These are phyloP conservation scores for Beauveria medogensis DNA, from an alignment of 2,329 filamentous ascomycete species.

Conservation along the genomic window DNA sequence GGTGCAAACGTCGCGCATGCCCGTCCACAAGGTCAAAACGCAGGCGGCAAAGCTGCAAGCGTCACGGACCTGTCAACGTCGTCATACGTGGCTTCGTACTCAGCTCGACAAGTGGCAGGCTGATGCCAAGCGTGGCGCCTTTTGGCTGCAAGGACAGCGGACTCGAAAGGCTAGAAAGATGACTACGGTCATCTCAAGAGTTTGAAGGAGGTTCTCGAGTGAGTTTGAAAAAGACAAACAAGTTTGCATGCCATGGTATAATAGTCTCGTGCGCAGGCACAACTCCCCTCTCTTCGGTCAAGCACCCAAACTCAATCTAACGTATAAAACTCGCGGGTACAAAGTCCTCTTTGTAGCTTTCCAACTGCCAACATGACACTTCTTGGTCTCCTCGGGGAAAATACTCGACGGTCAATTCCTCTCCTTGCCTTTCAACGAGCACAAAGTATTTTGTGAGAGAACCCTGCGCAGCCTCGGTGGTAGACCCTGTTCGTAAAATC, in stretches of 20 bases:
- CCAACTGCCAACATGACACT: constrained; percentile 8
- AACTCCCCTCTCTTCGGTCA: neutral
- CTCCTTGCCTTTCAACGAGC: neutral
- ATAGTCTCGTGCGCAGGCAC: neutral
- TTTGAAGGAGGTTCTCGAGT: too few species aligned
- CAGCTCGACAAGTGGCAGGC: neutral
- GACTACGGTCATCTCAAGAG: too few species aligned
- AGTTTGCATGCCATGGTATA: neutral
- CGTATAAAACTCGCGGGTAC: constrained; percentile 8
- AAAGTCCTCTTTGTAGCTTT: constrained; percentile 11
- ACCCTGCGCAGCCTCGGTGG: neutral
- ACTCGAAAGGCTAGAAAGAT: too few species aligned
- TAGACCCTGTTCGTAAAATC: neutral
- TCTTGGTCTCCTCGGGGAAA: neutral
- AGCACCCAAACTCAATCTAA: neutral
- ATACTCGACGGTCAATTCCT: neutral
- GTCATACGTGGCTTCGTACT: neutral
- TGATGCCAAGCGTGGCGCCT: neutral
- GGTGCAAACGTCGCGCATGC: neutral
- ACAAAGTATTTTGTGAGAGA: constrained; percentile 1
- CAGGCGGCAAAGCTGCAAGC: neutral
- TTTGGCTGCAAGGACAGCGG: neutral
- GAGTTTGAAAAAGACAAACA: too few species aligned
- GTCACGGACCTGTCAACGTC: neutral
- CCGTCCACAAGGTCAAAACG: neutral